Percentiles rank a stretch among this genome's conserved stretches.
Conservation (phyloP, 2,329 filamentous ascomycete species). For the Tolypocladium tropicale region DNA sequence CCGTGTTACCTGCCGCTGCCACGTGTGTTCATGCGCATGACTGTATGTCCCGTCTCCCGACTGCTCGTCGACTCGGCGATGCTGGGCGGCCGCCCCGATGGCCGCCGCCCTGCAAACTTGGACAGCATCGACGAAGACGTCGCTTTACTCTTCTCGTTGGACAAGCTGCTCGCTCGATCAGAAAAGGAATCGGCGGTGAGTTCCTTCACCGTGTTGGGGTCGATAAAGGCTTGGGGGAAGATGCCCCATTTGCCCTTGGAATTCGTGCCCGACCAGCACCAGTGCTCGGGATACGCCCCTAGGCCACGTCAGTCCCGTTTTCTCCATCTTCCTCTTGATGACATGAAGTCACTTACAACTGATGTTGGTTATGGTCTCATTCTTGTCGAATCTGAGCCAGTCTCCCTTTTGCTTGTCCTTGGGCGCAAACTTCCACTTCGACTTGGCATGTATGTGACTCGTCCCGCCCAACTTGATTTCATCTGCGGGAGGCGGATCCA, state of each 20-base stretch:
- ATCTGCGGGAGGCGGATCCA: conserved; percentile 34
- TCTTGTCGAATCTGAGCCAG: conserved; percentile 55
- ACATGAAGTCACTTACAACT: conserved; percentile 29
- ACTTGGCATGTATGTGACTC: conserved; percentile 36
- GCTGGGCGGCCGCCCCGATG: conserved; percentile 19
- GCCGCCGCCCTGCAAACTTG: conserved; percentile 22
- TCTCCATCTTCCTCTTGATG: too few species aligned
- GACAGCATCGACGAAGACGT: conserved; percentile 20
- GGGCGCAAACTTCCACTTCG: conserved; percentile 43
- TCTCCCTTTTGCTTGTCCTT: conserved; percentile 31
- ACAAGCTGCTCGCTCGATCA: conserved; percentile 19
- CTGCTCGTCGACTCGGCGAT: conserved; percentile 22
- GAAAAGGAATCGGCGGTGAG: conserved; percentile 11
- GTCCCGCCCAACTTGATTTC: conserved; percentile 36
- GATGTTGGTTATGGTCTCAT: conserved; percentile 57
- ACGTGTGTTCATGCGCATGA: background rate
- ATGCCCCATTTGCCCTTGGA: conserved; percentile 41
- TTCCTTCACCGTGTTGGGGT: conserved; percentile 33
- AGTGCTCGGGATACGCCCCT: conserved; percentile 38
- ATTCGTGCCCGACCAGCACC: conserved; percentile 47
- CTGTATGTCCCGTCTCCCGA: conserved; percentile 11
- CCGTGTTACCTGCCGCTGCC: background rate
- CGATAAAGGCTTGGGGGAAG: conserved; percentile 40
- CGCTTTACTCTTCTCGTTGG: conserved; percentile 23
- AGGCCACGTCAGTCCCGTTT: conserved; percentile 1